Base-by-base conservation (phyloP, 305 asterid genomes). In the Stenogyne calaminthoides region DNA sequence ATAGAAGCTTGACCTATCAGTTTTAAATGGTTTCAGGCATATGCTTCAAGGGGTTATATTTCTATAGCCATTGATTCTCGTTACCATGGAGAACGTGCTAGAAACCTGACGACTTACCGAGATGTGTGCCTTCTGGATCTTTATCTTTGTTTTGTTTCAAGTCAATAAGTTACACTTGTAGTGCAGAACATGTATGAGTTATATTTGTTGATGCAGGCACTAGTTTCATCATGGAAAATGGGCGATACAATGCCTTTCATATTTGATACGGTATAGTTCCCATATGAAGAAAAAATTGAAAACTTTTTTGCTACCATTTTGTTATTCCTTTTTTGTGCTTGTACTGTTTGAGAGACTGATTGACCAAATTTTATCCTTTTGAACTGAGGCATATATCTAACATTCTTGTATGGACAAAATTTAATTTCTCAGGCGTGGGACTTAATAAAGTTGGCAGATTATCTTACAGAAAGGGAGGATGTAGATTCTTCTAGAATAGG, bases 71-170 rank as follows among this genome's bases (percentile, higher is more conserved):
- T 92, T 73, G 99, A 95, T 84, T 95, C 99, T 72, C 96, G 99
- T 64, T 90, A 90, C 75, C 99, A 95, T 77, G 99, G 99, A 61
- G 97, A 95, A 66, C 98, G 97, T 77, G 98, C 98, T 18, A 84
- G 71, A 80, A 83, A 59, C 75, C 39, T 83, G 77, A 88, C 98
- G 3, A 95, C 97, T 74, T 95, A 95, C 84, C 82, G 74, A 81
- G 96, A 92, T 66, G 99, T 92, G 76, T 39, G 84, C 27, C 75
- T 57, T 65, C 76, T 72, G 37, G 65, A 58, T 73, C 70, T 71
- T 63, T 49, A 10, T 71, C 67, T 64, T 36, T 67, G 46, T 49
- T 64, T 71, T 63, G 14, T 67, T 76, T 74, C 66, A 36, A 25
- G 10, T 52, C 20, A 46, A 62, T 64, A 69, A 36, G 64, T 71